Percentiles rank a stretch among this genome's conserved stretches.
phyloP scores from a whole-genome alignment of 108 stramenopile species.

The Conticribra weissflogii region DNA sequence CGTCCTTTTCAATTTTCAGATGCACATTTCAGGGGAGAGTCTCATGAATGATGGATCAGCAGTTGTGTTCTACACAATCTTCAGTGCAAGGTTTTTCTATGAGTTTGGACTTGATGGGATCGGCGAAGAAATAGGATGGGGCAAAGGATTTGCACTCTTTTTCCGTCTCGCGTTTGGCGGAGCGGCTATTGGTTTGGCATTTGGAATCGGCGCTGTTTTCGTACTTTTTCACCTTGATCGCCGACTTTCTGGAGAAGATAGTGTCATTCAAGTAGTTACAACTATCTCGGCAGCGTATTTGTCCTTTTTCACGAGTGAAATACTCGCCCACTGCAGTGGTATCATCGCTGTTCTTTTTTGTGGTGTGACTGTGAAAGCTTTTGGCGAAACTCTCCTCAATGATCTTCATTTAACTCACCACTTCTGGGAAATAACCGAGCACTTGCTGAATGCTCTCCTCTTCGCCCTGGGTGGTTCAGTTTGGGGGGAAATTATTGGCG shows the following conservation, averaged over 20 bases:
- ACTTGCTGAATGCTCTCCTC: constrained; percentile 89
- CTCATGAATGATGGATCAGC: constrained; percentile 92
- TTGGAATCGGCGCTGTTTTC: constrained; percentile 54
- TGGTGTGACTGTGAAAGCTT: constrained; percentile 60
- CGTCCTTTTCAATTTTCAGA: constrained; percentile 4
- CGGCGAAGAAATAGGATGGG: constrained; percentile 53
- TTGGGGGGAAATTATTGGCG: constrained; percentile 61
- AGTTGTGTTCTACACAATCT: constrained; percentile 90
- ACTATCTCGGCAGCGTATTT: constrained; percentile 78
- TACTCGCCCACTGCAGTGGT: constrained; percentile 60
- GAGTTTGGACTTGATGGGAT: constrained; percentile 44
- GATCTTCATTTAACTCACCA: constrained; percentile 70
- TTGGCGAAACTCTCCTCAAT: constrained; percentile 61
- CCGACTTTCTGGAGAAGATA: constrained; percentile 68
- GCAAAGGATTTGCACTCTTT: constrained; percentile 61
- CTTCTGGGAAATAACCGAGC: constrained; percentile 79
- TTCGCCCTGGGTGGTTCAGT: constrained; percentile 90
- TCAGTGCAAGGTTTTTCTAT: constrained; percentile 57
- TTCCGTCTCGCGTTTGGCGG: constrained; percentile 82
- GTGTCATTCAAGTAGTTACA: constrained; percentile 73
- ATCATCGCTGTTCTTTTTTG: constrained; percentile 71
- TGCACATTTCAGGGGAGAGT: constrained; percentile 80
- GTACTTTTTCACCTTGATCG: constrained; percentile 57
- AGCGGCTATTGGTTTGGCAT: constrained; percentile 68
- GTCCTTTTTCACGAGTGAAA: constrained; percentile 76